These are phyloP conservation scores for Fusarium dimerum DNA, from an alignment of 2,329 filamentous ascomycete genomes.

Conservation along the genomic window DNA sequence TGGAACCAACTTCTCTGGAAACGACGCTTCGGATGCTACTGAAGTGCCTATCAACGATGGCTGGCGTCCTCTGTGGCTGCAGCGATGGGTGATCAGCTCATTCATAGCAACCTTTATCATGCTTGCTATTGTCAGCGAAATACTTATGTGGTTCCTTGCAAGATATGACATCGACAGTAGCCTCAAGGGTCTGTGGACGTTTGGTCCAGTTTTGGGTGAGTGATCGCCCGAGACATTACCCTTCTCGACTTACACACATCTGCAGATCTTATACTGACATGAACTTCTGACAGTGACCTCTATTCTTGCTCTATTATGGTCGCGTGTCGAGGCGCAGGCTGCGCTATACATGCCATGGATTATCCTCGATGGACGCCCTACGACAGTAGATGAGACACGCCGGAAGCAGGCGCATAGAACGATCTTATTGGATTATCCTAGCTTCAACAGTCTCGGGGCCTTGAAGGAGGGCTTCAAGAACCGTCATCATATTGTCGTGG, in stretches of 20 bases:
- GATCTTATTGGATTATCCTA: constrained; percentile 29
- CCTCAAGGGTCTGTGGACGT: constrained; percentile 29
- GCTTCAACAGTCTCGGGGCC: constrained; percentile 23
- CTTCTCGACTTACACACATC: constrained; percentile 1
- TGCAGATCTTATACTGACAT: constrained; percentile 7
- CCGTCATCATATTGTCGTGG: constrained; percentile 29
- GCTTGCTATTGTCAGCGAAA: constrained; percentile 25
- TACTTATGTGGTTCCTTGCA: constrained; percentile 26
- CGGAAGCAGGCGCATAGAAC: constrained; percentile 30
- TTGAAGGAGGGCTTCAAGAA: constrained; percentile 21
- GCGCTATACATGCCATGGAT: constrained; percentile 33
- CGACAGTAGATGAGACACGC: constrained; percentile 28
- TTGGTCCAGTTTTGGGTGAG: constrained; percentile 31
- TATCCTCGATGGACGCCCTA: constrained; percentile 25
- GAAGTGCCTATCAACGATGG: constrained; percentile 24
- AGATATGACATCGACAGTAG: constrained; percentile 15
- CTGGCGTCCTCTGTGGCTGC: constrained; percentile 30
- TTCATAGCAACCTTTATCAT: constrained; percentile 22
- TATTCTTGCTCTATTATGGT: constrained; percentile 28
- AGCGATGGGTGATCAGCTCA: constrained; percentile 16
- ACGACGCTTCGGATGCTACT: constrained; percentile 16
- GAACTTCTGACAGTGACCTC: constrained; percentile 20
- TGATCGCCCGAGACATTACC: constrained; percentile 11
- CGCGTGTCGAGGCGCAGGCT: constrained; percentile 30
- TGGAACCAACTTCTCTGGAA: constrained; percentile 7